Base-by-base conservation (phyloP, 179 eudicot genomes). In the Gypsophila paniculata region DNA sequence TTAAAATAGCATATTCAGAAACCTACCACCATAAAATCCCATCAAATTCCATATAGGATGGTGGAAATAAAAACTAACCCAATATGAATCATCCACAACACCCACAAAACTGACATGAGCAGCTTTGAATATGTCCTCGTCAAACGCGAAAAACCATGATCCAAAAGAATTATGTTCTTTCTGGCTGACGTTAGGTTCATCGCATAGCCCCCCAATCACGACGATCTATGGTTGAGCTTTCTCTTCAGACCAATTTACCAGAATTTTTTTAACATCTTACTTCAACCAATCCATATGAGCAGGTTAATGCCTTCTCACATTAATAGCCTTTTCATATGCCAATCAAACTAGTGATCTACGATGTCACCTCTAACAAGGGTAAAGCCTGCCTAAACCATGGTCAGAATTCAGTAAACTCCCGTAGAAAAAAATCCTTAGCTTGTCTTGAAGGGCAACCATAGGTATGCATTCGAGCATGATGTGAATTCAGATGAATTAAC, bases 341-440 rank as follows among this genome's bases (percentile, higher is more conserved):
- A n/a, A n/a, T n/a, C n/a, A n/a, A n/a, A n/a, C n/a, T n/a, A n/a
- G n/a, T n/a, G n/a, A n/a, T n/a, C n/a, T n/a, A n/a, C n/a, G n/a
- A n/a, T n/a, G n/a, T n/a, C n/a, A 63, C 61, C 69, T 63, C 61
- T 39, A 64, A 25, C 44, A 34, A 17, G 25, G 55, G 25, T 8
- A 68, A 5, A 58, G n/a, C 72, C 66, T 26, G 52, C 11, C 51
- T 32, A 72, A 79, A 53, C 60, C 32, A 53, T 15, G 29, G 61
- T 72, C 22, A 69, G 53, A 18, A 9, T 44, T 68, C 65, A 61
- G 74, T 49, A 55, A 42, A 39, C 69, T 72, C 74, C 79, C 73
- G 51, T 38, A 15, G 75, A 46, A 72, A 29, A 29, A 76, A 34
- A 54, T 42, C 46, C 73, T 51, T n/a, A 73, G 53, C 9, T 19